Conservation (phyloP, 2,329 filamentous ascomycete genomes). For the Xylariaceae sp. region DNA sequence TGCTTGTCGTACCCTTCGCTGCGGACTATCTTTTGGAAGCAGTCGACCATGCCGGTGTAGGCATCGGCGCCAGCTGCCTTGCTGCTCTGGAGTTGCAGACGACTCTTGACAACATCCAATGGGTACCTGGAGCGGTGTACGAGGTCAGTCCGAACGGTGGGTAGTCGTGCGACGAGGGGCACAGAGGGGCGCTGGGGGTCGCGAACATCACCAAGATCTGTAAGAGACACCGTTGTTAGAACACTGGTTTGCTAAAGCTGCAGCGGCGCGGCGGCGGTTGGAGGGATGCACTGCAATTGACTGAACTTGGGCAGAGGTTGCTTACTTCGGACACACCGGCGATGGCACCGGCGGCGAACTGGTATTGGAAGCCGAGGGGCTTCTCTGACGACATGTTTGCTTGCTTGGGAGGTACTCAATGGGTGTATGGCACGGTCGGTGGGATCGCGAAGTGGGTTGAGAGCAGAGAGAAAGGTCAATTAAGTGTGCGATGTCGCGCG, state of each 20-base stretch:
- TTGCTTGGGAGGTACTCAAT: constrained; percentile 2
- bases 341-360: constrained; percentile 64
- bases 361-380: constrained; percentile 23
- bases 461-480: constrained; percentile 18
- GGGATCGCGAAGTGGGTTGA: constrained; percentile 14
- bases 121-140: constrained; percentile 73
- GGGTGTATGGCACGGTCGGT: constrained; percentile 12
- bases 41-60: constrained; percentile 98
- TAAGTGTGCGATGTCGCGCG: not conserved
- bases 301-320: constrained; percentile 14
- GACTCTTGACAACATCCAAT: constrained; percentile 95
- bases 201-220: constrained; percentile 84
- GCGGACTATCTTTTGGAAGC: constrained; percentile 94
- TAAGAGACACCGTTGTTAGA: constrained; percentile 16
- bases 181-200: no score
- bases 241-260: not conserved
- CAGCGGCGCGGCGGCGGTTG: no score
- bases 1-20: constrained; percentile 73
- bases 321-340: constrained; percentile 95
- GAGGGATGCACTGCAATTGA: not conserved
- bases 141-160: constrained; percentile 15
- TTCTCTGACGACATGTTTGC: constrained; percentile 18
- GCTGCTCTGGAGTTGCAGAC: constrained; percentile 90
- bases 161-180: no score
- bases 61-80: constrained; percentile 68